Conservation (phyloP, 1,284 basidiomycete species). For the Golubevia sp. region DNA sequence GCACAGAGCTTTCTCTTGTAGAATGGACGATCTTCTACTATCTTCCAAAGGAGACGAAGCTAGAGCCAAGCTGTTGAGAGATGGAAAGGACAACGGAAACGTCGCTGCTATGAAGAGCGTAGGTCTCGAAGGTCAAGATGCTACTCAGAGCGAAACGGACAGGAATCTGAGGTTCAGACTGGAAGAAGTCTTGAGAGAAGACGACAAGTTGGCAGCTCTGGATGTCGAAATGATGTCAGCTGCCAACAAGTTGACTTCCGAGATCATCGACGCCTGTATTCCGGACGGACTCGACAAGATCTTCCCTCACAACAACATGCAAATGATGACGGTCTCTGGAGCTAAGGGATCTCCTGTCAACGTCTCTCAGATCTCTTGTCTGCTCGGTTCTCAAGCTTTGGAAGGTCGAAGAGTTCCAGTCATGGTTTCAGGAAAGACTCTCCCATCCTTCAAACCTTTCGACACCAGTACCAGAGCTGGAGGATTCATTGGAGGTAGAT, state of each 20-base stretch:
- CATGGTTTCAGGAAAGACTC: constrained; percentile 98
- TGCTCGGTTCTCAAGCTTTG: constrained; percentile 94
- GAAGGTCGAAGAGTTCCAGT: constrained; percentile 98
- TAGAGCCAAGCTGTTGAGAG: constrained; percentile 73
- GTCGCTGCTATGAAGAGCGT: constrained; percentile 77
- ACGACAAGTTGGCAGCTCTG: constrained; percentile 95
- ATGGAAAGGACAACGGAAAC: constrained; percentile 76
- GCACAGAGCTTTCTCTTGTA: constrained; percentile 94
- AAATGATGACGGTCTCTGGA: constrained; percentile 97
- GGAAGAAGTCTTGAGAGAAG: constrained; percentile 94
- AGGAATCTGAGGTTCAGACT: constrained; percentile 67
- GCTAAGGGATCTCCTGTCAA: constrained; percentile 98
- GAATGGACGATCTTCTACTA: constrained; percentile 96
- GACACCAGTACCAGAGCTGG: constrained; percentile 96
- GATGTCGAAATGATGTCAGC: constrained; percentile 76
- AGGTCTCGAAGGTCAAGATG: constrained; percentile 63
- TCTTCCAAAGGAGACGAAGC: constrained; percentile 79
- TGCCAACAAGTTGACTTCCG: constrained; percentile 77
- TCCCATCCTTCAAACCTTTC: constrained; percentile 95
- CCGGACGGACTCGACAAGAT: constrained; percentile 74
- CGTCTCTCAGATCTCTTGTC: constrained; percentile 94
- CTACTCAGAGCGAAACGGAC: constrained; percentile 63
- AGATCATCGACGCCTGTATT: constrained; percentile 73
- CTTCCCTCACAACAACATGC: constrained; percentile 99
- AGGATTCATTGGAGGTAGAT: constrained; percentile 99